Evolutionary conservation across 768 basidiomycete species (phyloP).

Genomic region (Daedaleopsis sinensis): DNA sequence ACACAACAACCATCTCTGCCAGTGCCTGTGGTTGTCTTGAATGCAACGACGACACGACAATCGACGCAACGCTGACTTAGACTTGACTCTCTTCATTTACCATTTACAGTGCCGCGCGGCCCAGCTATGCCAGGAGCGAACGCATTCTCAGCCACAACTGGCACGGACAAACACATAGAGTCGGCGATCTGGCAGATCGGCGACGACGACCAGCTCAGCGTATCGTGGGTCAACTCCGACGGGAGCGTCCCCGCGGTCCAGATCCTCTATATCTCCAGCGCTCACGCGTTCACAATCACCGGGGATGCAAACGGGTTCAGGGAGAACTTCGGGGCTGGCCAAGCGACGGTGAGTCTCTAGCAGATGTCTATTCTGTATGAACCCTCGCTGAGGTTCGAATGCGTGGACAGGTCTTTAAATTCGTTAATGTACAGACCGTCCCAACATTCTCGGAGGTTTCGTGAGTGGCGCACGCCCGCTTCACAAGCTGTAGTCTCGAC

Average conservation of each 20-base stretch:
- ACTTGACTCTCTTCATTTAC: neutral
- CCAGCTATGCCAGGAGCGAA: slow-evolving; percentile 12
- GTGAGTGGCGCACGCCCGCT: no score
- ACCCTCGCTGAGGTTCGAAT: no score
- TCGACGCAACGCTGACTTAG: no score
- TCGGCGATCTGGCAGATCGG: slow-evolving; percentile 26
- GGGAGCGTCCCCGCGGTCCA: neutral
- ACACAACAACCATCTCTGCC: neutral
- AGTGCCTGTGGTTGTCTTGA: neutral
- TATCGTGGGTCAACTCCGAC: slow-evolving; percentile 26
- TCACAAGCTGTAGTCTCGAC: no score
- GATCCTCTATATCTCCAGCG: neutral
- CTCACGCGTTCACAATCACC: slow-evolving; percentile 6
- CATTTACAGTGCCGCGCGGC: slow-evolving; percentile 4
- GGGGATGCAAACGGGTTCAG: slow-evolving; percentile 6
- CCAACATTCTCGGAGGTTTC: no score
- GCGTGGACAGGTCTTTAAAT: no score
- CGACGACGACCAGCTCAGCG: slow-evolving; percentile 3
- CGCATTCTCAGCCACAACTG: slow-evolving; percentile 26
- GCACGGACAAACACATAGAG: slow-evolving; percentile 14
- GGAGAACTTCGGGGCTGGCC: neutral
- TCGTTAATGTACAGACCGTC: no score
- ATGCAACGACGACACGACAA: no score
- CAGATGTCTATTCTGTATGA: no score
- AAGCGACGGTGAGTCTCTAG: slow-evolving; percentile 5